Percentiles rank a stretch among this genome's conserved stretches.
These are phyloP conservation scores for Pseudonectria foliicola DNA, from an alignment of 2,329 filamentous ascomycete species.

Conservation along the genomic window DNA sequence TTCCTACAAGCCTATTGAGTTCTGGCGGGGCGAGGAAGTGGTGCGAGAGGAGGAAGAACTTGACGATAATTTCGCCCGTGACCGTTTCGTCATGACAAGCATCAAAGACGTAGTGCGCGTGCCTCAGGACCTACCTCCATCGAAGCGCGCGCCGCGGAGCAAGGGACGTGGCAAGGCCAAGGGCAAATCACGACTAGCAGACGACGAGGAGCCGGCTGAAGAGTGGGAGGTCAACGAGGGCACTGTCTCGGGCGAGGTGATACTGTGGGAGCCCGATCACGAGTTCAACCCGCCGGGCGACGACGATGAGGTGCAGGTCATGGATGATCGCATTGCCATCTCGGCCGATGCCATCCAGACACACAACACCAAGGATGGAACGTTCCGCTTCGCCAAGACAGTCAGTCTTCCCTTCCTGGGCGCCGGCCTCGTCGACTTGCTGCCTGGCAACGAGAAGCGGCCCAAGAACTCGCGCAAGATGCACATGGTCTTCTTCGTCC, in stretches of 20 bases:
- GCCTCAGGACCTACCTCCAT: conserved; percentile 44
- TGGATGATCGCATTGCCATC: conserved; percentile 50
- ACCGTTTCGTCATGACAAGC: conserved; percentile 53
- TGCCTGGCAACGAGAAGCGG: conserved; percentile 74
- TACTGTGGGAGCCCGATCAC: conserved; percentile 55
- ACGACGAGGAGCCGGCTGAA: conserved; percentile 52
- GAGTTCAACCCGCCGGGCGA: conserved; percentile 46
- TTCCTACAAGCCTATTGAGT: conserved; percentile 72
- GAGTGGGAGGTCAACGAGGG: conserved; percentile 67
- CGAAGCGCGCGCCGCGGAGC: conserved; percentile 18
- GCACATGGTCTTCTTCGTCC: conserved; percentile 95
- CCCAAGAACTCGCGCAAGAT: conserved; percentile 91
- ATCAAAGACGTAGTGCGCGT: conserved; percentile 74
- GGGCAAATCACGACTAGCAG: conserved; percentile 29
- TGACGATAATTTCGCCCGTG: conserved; percentile 37
- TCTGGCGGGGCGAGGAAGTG: conserved; percentile 78
- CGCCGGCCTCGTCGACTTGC: conserved; percentile 81
- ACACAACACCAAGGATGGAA: conserved; percentile 53
- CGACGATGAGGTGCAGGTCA: conserved; percentile 48
- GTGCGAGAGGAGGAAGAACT: conserved; percentile 58
- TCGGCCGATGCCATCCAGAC: conserved; percentile 49
- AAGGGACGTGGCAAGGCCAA: conserved; percentile 25
- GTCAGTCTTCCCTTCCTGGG: conserved; percentile 81
- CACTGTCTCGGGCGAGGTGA: conserved; percentile 54
- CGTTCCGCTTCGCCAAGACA: conserved; percentile 85